These are phyloP conservation scores for Phytophthora podocarpi DNA, from an alignment of 352 stramenopile species.

Conservation along the genomic window DNA sequence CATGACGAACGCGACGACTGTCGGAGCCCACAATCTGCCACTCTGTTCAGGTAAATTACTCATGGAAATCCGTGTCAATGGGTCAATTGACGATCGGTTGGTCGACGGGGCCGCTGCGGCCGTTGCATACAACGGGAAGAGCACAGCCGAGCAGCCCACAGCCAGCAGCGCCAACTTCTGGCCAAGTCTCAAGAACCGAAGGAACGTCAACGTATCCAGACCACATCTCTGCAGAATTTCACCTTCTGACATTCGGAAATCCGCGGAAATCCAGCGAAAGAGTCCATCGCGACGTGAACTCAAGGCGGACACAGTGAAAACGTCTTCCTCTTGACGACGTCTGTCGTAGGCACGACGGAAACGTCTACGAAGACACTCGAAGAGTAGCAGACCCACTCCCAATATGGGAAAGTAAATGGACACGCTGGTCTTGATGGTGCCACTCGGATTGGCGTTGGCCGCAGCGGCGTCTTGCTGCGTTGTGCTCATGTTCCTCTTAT, in stretches of 20 bases:
- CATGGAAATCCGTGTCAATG: conserved; percentile 73
- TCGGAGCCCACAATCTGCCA: conserved; percentile 66
- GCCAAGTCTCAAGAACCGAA: conserved; percentile 73
- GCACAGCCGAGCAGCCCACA: conserved; percentile 52
- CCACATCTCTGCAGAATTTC: conserved; percentile 75
- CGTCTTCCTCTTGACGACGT: conserved; percentile 37
- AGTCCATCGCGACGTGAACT: conserved; percentile 7
- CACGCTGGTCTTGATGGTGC: conserved; percentile 67
- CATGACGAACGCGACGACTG: conserved; percentile 58
- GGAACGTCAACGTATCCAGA: conserved; percentile 74
- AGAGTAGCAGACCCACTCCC: conserved; percentile 52
- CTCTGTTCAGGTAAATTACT: conserved; percentile 66
- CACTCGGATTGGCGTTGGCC: conserved; percentile 69
- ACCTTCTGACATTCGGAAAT: conserved; percentile 56
- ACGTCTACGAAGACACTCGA: conserved; percentile 59
- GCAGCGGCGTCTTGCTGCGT: conserved; percentile 53
- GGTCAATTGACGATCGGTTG: conserved; percentile 43
- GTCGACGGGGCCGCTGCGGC: conserved; percentile 24
- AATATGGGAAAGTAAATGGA: conserved; percentile 72
- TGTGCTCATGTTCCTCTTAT: conserved; percentile 39
- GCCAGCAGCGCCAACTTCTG: conserved; percentile 70
- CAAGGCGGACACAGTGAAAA: conserved; percentile 31
- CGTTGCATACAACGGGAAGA: conserved; percentile 80
- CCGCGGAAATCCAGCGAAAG: conserved; percentile 61
- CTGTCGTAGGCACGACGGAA: conserved; percentile 65